These are phyloP conservation scores for Leucaena leucocephala DNA, from an alignment of 306 rosid genomes.

Conservation along the genomic window DNA sequence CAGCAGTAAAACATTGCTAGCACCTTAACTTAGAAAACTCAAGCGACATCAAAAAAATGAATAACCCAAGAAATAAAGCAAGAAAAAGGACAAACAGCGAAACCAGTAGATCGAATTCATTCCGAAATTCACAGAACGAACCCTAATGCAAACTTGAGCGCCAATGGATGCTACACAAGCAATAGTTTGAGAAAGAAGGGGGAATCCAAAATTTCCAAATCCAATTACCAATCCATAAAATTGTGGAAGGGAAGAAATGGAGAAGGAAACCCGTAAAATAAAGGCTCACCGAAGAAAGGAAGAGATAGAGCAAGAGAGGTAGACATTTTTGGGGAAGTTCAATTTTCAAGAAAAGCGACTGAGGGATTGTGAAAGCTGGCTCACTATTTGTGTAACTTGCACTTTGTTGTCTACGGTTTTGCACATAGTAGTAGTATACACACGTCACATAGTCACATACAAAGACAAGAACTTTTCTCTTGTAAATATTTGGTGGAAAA, in stretches of 20 bases:
- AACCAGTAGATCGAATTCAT: background rate
- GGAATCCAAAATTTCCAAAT: no score
- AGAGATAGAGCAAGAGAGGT: background rate
- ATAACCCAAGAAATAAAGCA: background rate
- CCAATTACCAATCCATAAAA: slow-evolving; percentile 4
- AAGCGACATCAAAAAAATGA: slow-evolving; percentile 16
- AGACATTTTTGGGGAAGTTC: slow-evolving; percentile 24
- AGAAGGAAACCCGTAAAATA: background rate
- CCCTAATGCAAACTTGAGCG: slow-evolving; percentile 32
- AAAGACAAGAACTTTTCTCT: background rate
- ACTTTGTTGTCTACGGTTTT: background rate
- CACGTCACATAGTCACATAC: background rate
- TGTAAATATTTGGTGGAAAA: background rate
- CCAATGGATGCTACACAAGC: slow-evolving; percentile 3
- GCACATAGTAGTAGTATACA: background rate
- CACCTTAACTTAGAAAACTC: slow-evolving; percentile 5
- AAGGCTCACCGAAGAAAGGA: slow-evolving; percentile 24
- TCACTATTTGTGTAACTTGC: background rate
- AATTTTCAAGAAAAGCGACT: slow-evolving; percentile 17
- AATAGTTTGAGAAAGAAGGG: background rate
- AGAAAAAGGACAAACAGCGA: background rate
- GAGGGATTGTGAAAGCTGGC: slow-evolving; percentile 27
- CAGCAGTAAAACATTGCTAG: background rate
- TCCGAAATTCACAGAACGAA: slow-evolving; percentile 30
- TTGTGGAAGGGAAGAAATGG: background rate